Evolutionary conservation across 495 filamentous ascomycete genomes (phyloP).

Genomic region (Penicillium pulvis): DNA sequence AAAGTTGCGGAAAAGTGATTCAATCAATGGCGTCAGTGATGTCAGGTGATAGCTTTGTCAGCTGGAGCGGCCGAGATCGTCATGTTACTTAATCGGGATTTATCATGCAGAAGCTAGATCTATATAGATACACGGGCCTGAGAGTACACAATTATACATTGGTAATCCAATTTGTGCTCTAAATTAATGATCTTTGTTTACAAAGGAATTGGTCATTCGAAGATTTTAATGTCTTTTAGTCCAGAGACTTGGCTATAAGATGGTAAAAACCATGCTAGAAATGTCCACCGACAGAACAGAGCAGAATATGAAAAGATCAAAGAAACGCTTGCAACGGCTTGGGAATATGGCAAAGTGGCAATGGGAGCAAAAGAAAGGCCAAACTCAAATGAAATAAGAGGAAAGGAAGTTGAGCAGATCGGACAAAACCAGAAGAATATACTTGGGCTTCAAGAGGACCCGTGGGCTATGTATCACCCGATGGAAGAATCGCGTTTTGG

Average conservation of each 20-base stretch:
- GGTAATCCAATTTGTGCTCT: background rate
- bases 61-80: background rate
- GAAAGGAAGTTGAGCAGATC: constrained; percentile 6
- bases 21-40: constrained; percentile 29
- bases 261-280: constrained; percentile 20
- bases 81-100: too few species aligned
- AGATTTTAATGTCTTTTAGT: background rate
- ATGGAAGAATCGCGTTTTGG: constrained; percentile 1
- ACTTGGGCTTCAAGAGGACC: background rate
- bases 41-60: constrained; percentile 32
- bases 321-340: constrained; percentile 30
- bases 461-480: background rate
- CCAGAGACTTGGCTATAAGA: constrained; percentile 11
- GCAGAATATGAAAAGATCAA: constrained; percentile 10
- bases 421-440: background rate
- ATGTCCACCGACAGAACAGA: constrained; percentile 7
- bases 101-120: too few species aligned
- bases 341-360: constrained; percentile 36
- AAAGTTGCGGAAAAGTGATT: constrained; percentile 9
- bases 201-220: background rate
- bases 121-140: background rate
- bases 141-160: background rate
- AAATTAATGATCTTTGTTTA: background rate
- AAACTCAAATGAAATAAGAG: constrained; percentile 26
- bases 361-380: constrained; percentile 22